Conservation (phyloP, 1,139 yeast genomes). For the Taphrina wiesneri region DNA sequence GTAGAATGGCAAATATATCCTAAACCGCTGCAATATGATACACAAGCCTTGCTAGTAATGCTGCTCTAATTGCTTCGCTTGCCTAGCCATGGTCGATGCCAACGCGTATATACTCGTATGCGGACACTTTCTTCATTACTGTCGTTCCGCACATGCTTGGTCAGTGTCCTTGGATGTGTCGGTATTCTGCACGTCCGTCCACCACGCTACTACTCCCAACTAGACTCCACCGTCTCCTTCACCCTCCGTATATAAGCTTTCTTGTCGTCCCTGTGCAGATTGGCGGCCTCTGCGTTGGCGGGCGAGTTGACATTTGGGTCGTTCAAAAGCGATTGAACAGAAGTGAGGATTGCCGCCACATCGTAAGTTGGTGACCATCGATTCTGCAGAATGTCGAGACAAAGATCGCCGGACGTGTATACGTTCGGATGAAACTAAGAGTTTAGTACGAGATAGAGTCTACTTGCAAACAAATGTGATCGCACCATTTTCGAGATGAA, state of each 20-base stretch:
- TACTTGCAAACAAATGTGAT: background rate
- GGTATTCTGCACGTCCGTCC: background rate
- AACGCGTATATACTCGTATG: background rate
- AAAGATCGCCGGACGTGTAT: conserved; percentile 90
- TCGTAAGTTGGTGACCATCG: conserved; percentile 99
- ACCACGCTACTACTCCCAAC: conserved; percentile 69
- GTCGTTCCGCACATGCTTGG: background rate
- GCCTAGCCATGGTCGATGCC: background rate
- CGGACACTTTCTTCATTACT: background rate
- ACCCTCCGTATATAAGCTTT: conserved; percentile 90
- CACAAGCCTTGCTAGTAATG: background rate
- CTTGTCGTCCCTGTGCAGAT: conserved; percentile 89
- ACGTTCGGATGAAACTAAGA: conserved; percentile 84
- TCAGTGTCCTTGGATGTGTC: background rate
- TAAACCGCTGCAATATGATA: background rate
- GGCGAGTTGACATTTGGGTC: conserved; percentile 97
- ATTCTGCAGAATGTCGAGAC: conserved; percentile 92
- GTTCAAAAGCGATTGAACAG: conserved; percentile 71
- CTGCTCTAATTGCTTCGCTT: background rate
- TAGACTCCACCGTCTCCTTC: conserved; percentile 86
- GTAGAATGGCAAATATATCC: background rate
- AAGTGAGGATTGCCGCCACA: conserved; percentile 92
- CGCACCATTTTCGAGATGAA: conserved; percentile 77
- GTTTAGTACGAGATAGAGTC: background rate
- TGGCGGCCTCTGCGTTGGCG: conserved; percentile 98